Evolutionary conservation across 805 yeast species (phyloP).

Genomic region (Pichia gijzeniarum): DNA sequence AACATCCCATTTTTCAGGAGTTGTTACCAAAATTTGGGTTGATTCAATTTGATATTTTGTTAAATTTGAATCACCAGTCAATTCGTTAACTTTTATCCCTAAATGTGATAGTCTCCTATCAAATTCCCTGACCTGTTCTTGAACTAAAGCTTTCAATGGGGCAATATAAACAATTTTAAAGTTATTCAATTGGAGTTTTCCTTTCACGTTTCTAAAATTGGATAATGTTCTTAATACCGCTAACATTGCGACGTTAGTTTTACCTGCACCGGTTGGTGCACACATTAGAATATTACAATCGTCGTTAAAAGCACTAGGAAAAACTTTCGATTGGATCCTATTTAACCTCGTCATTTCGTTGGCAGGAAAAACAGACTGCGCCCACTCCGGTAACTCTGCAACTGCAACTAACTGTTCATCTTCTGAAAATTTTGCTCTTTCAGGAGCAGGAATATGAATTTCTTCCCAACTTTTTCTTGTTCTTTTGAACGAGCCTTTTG

Average conservation of each 20-base stretch:
- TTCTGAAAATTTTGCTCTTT: slow-evolving; percentile 27
- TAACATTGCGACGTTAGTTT: slow-evolving; percentile 92
- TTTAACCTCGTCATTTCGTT: slow-evolving; percentile 64
- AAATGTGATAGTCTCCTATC: slow-evolving; percentile 56
- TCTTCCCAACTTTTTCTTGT: slow-evolving; percentile 75
- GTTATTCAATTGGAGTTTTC: slow-evolving; percentile 44
- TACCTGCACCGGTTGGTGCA: slow-evolving; percentile 99
- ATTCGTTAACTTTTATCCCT: slow-evolving; percentile 72
- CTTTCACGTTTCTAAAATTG: slow-evolving; percentile 40
- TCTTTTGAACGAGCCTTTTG: slow-evolving; percentile 77
- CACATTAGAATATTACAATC: slow-evolving; percentile 76
- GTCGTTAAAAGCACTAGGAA: slow-evolving; percentile 64
- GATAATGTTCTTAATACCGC: slow-evolving; percentile 60
- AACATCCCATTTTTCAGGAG: slow-evolving; percentile 98
- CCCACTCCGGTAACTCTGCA: slow-evolving; percentile 72
- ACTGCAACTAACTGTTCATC: slow-evolving; percentile 49
- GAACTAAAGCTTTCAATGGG: slow-evolving; percentile 90
- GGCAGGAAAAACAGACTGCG: slow-evolving; percentile 64
- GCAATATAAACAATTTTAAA: slow-evolving; percentile 86
- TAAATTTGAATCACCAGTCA: slow-evolving; percentile 84
- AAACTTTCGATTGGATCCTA: slow-evolving; percentile 77
- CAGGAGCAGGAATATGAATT: slow-evolving; percentile 87
- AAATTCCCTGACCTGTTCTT: slow-evolving; percentile 88
- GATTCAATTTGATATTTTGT: slow-evolving; percentile 68
- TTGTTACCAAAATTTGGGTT: slow-evolving; percentile 81